Conservation (phyloP, 169 alveolate genomes). For the Besnoitia besnoiti region DNA sequence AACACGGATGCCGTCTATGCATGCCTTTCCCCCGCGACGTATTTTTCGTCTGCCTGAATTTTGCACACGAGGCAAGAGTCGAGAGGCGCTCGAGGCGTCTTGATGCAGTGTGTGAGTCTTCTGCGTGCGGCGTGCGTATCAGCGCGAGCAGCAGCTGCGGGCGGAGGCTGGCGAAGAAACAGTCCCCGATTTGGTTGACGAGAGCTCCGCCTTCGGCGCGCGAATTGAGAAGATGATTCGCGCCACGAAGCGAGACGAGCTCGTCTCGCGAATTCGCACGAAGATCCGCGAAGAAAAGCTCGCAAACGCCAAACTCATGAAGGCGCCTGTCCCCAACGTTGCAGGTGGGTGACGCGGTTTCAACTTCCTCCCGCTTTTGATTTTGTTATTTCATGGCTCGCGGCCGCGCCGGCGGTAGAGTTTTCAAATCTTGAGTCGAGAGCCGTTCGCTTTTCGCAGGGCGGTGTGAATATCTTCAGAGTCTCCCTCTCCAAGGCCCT, state of each 20-base stretch:
- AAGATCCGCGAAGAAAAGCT: slow-evolving; percentile 64
- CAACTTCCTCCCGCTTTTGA: neutral
- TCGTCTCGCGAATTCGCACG: slow-evolving; percentile 62
- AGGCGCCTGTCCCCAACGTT: slow-evolving; percentile 60
- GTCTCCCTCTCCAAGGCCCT: no score
- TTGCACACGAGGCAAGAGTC: no score
- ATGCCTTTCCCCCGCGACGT: no score
- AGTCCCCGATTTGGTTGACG: neutral
- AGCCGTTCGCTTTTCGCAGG: no score
- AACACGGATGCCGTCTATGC: no score
- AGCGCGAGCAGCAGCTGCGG: no score
- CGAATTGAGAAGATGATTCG: neutral
- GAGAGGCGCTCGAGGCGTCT: no score
- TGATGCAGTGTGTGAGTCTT: no score
- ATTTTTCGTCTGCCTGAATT: no score
- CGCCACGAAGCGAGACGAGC: slow-evolving; percentile 49
- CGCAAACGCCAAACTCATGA: slow-evolving; percentile 66
- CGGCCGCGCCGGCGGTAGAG: neutral
- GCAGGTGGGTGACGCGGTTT: slow-evolving; percentile 43
- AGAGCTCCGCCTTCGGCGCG: neutral
- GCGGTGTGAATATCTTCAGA: no score
- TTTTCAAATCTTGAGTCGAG: no score
- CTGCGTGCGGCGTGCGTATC: no score
- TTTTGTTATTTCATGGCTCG: neutral
- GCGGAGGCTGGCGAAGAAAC: neutral